Evolutionary conservation across 164 flowering plant species (phyloP), one percentile per base, ranked within the genome.

Genomic region (Santalum album): DNA sequence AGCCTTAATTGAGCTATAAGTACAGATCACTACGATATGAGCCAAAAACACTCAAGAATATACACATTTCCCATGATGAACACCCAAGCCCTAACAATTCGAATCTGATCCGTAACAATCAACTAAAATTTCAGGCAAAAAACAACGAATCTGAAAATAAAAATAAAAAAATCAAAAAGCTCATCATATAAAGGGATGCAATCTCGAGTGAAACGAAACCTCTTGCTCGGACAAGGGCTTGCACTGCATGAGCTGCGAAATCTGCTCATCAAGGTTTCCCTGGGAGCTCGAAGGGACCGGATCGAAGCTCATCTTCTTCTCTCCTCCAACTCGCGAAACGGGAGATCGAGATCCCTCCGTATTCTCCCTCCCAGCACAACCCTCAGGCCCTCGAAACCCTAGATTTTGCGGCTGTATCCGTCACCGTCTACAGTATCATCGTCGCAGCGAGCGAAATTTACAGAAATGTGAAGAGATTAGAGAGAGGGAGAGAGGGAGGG

Each of bases 191-290:
- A 51, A 19, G 11, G 36, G 29, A 51, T 42, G 47, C 48, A 34
- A 26, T 3, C 32, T 39, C 19, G 51, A 18, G 16, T 7, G 27
- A 24, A 32, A 20, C 25, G 15, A 35, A 51, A 90, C 95, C 90
- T 90, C 94, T 69, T 72, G 87, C 57, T 87, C 95, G 20, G 88
- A 81, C 61, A 87, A 75, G 59, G 95, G 97, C 64, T 83, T 87
- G 86, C 97, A 90, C 86, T 90, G 97, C 97, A 84, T 83, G 47
- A 90, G 94, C 84, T 84, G 95, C 6, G 70, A 46, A 68, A 90
- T 90, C 82, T 90, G 77, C 70, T 83, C 87, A 56, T 90, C 97
- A 39, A 87, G 76, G 60, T 75, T 67, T 21, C 86, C 90, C 71
- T 81, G 78, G 15, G 82, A 69, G 75, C 69, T 77, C 19, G 86